phyloP scores from a whole-genome alignment of 108 stramenopile species.

The Seminavis robusta region DNA sequence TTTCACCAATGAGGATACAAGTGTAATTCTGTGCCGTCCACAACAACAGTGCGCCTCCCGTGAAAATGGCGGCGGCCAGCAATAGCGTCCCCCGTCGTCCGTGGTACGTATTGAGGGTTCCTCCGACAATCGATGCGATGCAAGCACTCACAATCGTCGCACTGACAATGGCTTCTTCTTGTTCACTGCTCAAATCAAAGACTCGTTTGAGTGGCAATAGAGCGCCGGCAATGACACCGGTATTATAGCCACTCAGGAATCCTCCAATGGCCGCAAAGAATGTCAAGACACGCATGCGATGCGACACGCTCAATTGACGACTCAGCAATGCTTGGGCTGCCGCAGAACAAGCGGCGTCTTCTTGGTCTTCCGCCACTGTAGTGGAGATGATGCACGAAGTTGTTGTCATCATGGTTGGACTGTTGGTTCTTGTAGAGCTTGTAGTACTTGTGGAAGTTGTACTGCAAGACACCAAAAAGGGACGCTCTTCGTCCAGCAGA shows the following conservation, averaged over 20 bases:
- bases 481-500: too few species aligned
- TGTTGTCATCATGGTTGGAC: too few species aligned
- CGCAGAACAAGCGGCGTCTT: neutral
- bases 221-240: slow-evolving; percentile 46
- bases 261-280: slow-evolving; percentile 46
- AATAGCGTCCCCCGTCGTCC: slow-evolving; percentile 45
- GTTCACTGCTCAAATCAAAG: slow-evolving; percentile 22
- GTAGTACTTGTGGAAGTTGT: too few species aligned
- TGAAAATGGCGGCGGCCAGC: slow-evolving; percentile 42
- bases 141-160: slow-evolving; percentile 48
- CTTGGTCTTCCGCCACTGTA: too few species aligned
- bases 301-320: slow-evolving; percentile 4
- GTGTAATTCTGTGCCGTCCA: slow-evolving; percentile 7
- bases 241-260: slow-evolving; percentile 54
- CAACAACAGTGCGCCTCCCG: slow-evolving; percentile 34
- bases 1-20: slow-evolving; percentile 25
- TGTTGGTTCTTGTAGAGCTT: too few species aligned
- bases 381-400: too few species aligned
- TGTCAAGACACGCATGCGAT: slow-evolving; percentile 35
- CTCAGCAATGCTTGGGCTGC: too few species aligned
- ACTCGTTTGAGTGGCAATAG: slow-evolving; percentile 24
- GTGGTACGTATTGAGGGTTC: slow-evolving; percentile 24
- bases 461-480: too few species aligned
- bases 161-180: slow-evolving; percentile 50
- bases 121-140: slow-evolving; percentile 21